A percentile compares a stretch with the other conserved stretches of the same genome.
phyloP scores from a whole-genome alignment of 208 protist genomes.

The Acanthamoeba triangularis region DNA sequence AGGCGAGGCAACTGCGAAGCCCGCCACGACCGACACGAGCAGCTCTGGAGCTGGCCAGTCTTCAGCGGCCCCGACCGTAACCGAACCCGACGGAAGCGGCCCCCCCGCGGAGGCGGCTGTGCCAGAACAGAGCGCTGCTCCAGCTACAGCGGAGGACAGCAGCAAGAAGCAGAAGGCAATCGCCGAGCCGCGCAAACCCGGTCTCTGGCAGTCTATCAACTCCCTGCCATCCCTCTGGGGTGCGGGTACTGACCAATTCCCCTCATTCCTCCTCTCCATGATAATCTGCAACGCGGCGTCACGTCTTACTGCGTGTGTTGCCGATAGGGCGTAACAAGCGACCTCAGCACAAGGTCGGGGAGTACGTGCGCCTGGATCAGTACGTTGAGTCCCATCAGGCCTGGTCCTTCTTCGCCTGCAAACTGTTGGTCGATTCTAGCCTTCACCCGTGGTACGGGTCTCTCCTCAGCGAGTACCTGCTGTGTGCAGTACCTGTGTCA shows the following conservation, averaged over 20 bases:
- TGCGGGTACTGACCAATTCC: not conserved
- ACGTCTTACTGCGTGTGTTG: not conserved
- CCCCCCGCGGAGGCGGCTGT: too few species aligned
- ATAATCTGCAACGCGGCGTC: too few species aligned
- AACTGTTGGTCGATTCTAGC: not conserved
- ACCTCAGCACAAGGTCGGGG: not conserved
- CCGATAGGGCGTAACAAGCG: not conserved
- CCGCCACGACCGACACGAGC: not conserved
- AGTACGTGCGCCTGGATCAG: constrained; percentile 44
- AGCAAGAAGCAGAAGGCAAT: not conserved
- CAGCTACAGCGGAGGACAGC: not conserved
- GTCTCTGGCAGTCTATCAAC: not conserved
- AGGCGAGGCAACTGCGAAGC: not conserved
- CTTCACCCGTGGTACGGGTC: constrained; percentile 30
- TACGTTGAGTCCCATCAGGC: constrained; percentile 19
- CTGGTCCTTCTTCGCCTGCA: constrained; percentile 53
- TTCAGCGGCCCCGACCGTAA: too few species aligned
- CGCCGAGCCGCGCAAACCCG: not conserved
- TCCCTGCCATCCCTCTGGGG: not conserved
- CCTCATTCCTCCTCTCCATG: too few species aligned
- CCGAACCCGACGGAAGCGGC: not conserved
- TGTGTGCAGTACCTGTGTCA: not conserved
- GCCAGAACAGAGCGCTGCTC: not conserved
- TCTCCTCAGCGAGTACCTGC: not conserved
- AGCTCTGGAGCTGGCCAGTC: not conserved